Percentiles rank a stretch among this genome's conserved stretches.
Evolutionary conservation across 805 yeast genomes (phyloP).

Genomic region (Cyberlindnera meyerae): DNA sequence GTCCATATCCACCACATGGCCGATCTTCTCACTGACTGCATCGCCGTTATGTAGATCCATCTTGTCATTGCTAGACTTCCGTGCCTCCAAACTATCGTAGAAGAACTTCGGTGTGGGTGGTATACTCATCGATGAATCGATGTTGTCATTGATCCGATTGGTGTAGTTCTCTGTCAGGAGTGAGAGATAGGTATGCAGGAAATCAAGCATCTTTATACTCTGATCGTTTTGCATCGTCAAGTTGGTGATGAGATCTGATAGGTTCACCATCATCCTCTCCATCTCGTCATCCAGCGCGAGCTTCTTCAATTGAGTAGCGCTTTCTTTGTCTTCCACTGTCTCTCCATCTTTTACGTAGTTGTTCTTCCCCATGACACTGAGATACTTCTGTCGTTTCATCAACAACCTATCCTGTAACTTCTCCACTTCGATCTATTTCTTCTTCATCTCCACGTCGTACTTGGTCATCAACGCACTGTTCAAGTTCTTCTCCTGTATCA

Average conservation of each 20-base stretch:
- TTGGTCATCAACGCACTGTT: slow-evolving; percentile 14
- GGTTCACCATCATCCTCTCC: slow-evolving; percentile 16
- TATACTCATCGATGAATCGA: not conserved
- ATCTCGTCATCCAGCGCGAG: slow-evolving; percentile 19
- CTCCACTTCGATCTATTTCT: slow-evolving; percentile 13
- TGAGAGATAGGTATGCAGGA: slow-evolving; percentile 6
- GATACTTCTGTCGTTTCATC: slow-evolving; percentile 9
- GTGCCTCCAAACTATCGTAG: slow-evolving; percentile 4
- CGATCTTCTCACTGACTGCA: slow-evolving; percentile 6
- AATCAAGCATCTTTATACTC: slow-evolving; percentile 8
- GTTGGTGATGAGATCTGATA: slow-evolving; percentile 16
- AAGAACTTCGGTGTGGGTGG: slow-evolving; percentile 20
- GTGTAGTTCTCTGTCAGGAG: slow-evolving; percentile 4
- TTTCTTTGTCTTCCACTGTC: not conserved
- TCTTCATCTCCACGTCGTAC: slow-evolving; percentile 21
- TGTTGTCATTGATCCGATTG: not conserved
- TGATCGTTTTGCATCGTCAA: slow-evolving; percentile 13
- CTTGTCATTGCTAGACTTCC: not conserved
- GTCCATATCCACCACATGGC: slow-evolving; percentile 7
- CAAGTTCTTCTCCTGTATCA: slow-evolving; percentile 7
- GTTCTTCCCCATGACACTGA: slow-evolving; percentile 5
- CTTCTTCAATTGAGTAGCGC: not conserved
- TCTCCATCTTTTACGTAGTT: slow-evolving; percentile 1
- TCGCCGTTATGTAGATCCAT: not conserved
- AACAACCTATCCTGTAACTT: slow-evolving; percentile 17